These are phyloP conservation scores for Diaporthe sp. DNA, from an alignment of 2,329 filamentous ascomycete species.

Conservation along the genomic window DNA sequence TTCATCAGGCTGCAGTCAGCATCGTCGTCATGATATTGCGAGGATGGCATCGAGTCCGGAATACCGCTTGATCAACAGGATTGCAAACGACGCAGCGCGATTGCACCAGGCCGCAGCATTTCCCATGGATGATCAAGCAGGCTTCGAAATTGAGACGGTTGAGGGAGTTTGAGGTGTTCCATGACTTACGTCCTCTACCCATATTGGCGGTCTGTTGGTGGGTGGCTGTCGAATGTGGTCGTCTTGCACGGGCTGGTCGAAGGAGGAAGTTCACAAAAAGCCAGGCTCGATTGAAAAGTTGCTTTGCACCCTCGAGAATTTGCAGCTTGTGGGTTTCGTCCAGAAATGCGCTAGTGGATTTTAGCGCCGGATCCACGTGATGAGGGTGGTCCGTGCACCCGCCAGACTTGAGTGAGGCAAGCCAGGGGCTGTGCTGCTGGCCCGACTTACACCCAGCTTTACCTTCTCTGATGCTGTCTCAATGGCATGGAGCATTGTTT, in stretches of 20 bases:
- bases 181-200: constrained; percentile 42
- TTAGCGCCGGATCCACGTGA: constrained; percentile 4
- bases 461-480: neutral
- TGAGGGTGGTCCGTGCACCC: neutral
- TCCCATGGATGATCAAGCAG: neutral
- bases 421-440: neutral
- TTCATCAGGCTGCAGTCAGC: constrained; percentile 30
- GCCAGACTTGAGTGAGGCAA: no score
- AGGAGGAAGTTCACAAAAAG: constrained; percentile 26
- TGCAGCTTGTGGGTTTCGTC: constrained; percentile 36
- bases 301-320: constrained; percentile 29
- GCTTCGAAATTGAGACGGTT: neutral
- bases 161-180: neutral
- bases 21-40: neutral
- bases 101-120: neutral
- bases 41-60: constrained; percentile 2
- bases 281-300: constrained; percentile 22
- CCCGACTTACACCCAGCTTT: neutral
- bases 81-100: neutral
- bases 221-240: constrained; percentile 35
- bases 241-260: constrained; percentile 35
- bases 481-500: no score
- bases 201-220: constrained; percentile 38
- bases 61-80: neutral
- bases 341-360: constrained; percentile 21